Evolutionary conservation across 305 asterid species (phyloP), one percentile per base, ranked within the genome.

Genomic region (Vinca major): DNA sequence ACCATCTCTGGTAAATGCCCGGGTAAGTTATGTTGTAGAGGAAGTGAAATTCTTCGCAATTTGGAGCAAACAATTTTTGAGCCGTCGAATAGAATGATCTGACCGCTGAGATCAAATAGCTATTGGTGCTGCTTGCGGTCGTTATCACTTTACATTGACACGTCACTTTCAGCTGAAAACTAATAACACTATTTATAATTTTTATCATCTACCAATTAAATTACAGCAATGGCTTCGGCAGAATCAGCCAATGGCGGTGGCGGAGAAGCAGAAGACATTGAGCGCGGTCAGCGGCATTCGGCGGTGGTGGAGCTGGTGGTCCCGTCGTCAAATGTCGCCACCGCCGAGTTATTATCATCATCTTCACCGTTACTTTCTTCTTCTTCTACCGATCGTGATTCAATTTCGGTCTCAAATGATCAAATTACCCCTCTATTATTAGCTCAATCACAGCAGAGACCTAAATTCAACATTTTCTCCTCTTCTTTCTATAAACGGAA

Each of bases 401-500:
- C 74, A 17, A 55, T 72, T 61, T 70, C 68, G 10, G 66, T 54
- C 63, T 40, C 57, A 26, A 69, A 68, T 21, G 84, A 80, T 43
- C 78, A 74, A 55, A 71, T 64, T 41, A 51, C 73, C 41, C 84
- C 84, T 53, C 77, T 80, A 19, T 55, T 80, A 47, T 41, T 41
- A 41, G 19, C 41, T 56, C 78, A 76, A 57, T 54, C 81, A 17
- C 79, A 73, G 65, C 79, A 73, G 65, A 74, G 75, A 45, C 77
- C 81, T 1, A 80, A 77, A 64, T 74, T 77, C 79, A 80, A 80
- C 63, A 80, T 80, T 73, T 80, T 80, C 75, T 66, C 81, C 63
- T 48, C 77, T 26, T 45, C 84, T 54, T 77, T 71, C 52, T 71
- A 76, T 17, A 65, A 63, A 39, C 71, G 74, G 67, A 74, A 64